Evolutionary conservation across 176 grass and related monocot species (phyloP), one percentile per base, ranked within the genome.

Genomic region (Chrysopogon serrulatus): DNA sequence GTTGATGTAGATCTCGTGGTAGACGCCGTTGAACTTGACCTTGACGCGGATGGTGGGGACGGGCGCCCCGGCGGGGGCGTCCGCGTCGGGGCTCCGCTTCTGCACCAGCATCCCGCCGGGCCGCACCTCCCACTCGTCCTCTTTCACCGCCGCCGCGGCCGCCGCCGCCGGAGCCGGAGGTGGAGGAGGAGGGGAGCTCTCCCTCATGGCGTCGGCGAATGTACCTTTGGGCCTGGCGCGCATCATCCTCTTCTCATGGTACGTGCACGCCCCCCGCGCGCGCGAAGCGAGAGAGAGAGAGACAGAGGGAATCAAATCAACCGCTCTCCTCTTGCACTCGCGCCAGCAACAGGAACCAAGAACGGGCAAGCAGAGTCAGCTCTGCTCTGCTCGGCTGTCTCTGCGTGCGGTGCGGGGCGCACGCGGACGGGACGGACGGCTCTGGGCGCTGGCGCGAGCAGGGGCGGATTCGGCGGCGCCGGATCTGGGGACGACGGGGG

Each of bases 1-100:
- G 81, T 77, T 92, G 90, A 99, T 92, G 88, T 94, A 94, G 90
- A 99, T 93, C 91, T 99, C 97, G 88, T 94, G 97, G 89, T 73
- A 84, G 33, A 85, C 81, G 62, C 78, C 91, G 83, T 85, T 87
- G 79, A 91, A 88, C 89, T 96, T 99, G 65, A 99, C 97, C 91
- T 94, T 96, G 74, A 99, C 90, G 66, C 97, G 87, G 73, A 99
- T 79, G 76, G 86, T 90, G 62, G 90, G 93, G 11, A 94, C 89
- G 51, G 86, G 89, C 4, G 90, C 86, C 43, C 71, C 71, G 48
- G 75, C n/a, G n/a, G 80, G 83, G 28, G 80, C 82, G 43, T 93
- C 92, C 21, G 86, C 27, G 85, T 89, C 88, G 3, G 80, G 91
- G 73, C 51, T 63, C 34, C 95, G 86, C 74, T 90, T 98, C 91